Evolutionary conservation across 163 green algal species (phyloP), one percentile per base, ranked within the genome.

Genomic region (Smithsoniella earleae): DNA sequence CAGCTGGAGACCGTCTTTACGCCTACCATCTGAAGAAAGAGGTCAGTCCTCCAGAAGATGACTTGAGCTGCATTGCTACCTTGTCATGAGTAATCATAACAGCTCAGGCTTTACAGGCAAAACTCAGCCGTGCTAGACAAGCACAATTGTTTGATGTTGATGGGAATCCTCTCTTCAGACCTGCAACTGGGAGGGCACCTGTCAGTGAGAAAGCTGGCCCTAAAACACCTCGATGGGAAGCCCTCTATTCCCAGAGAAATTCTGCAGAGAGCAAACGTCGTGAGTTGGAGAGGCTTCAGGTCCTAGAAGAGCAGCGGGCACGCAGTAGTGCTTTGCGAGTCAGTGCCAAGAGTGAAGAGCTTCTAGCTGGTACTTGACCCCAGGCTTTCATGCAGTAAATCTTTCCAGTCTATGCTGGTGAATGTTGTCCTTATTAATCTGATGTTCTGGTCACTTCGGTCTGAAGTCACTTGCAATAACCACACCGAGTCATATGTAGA

Each of bases 1-100:
- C 58, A 16, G 58, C 58, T 6, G 28, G 27, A n/a, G 58, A 69
- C 25, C 58, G 58, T 3, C 58, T 69, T 22, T 34, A 69, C 25
- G 58, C 58, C 5, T 69, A 69, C 25, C 58, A 69, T 34, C 25
- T 69, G 25, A 69, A 43, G 25, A 69, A 69, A 38, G n/a, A 69
- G 58, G 58, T 69, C 25, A 6, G 49, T 2, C 43, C 43, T 16
- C 43, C n/a, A n/a, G n/a, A n/a, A n/a, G n/a, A n/a, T n/a, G n/a
- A n/a, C n/a, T n/a, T n/a, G n/a, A n/a, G n/a, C n/a, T n/a, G n/a
- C n/a, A n/a, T n/a, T n/a, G n/a, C n/a, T n/a, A n/a, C n/a, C n/a
- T n/a, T n/a, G n/a, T n/a, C n/a, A n/a, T n/a, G n/a, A n/a, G n/a
- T n/a, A n/a, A n/a, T n/a, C n/a, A n/a, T 1, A 22, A 30, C n/a